Evolutionary conservation across 1,284 basidiomycete genomes (phyloP).

Genomic region (Ceratobasidium sp.): DNA sequence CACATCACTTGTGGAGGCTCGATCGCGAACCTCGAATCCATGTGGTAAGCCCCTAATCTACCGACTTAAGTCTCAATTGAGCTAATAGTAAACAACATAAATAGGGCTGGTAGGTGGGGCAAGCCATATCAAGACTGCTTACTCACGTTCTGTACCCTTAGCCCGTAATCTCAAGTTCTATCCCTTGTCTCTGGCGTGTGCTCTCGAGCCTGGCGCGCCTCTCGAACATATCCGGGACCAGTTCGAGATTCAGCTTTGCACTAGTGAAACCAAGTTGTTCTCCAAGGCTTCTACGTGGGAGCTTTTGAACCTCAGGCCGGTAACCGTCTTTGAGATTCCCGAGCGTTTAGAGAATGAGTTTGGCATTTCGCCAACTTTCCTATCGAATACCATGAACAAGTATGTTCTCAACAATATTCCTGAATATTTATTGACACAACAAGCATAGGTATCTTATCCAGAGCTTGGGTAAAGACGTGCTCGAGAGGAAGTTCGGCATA

Average conservation of each 20-base stretch:
- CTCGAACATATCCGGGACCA: constrained; percentile 47
- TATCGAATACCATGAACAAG: constrained; percentile 45
- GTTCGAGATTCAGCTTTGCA: constrained; percentile 48
- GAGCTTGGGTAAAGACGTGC: constrained; percentile 50
- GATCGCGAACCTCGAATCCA: constrained; percentile 57
- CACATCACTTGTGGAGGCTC: constrained; percentile 57
- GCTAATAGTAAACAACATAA: not conserved
- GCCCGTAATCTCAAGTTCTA: constrained; percentile 55
- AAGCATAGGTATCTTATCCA: constrained; percentile 45
- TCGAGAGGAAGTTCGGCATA: constrained; percentile 47
- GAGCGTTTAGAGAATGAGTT: constrained; percentile 46
- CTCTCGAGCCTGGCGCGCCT: constrained; percentile 46
- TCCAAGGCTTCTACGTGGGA: constrained; percentile 47
- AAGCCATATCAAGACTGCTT: not conserved
- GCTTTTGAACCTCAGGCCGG: constrained; percentile 49
- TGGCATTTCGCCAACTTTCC: constrained; percentile 45
- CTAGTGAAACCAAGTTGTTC: constrained; percentile 45
- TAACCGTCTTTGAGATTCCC: constrained; percentile 47
- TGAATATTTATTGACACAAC: not conserved
- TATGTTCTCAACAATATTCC: constrained; percentile 44
- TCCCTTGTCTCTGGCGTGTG: constrained; percentile 50
- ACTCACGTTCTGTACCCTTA: not conserved
- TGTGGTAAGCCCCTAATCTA: constrained; percentile 50
- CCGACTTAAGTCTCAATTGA: constrained; percentile 8
- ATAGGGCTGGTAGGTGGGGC: constrained; percentile 41